phyloP scores from a whole-genome alignment of 768 basidiomycete genomes.

The Boletellus sp. region DNA sequence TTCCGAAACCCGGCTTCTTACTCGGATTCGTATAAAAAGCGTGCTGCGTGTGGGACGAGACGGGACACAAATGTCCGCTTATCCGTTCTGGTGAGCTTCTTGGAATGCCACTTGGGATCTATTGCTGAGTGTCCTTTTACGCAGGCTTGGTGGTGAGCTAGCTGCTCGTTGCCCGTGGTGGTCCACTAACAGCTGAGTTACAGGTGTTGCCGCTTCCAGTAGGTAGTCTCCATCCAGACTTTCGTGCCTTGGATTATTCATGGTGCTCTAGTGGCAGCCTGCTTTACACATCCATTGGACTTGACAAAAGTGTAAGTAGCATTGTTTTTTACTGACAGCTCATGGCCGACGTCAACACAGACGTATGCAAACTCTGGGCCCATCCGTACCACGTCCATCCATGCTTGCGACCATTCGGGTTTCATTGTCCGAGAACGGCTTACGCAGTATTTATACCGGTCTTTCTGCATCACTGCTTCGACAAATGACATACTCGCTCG shows the following conservation, averaged over 20 bases:
- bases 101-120: neutral
- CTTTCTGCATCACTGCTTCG: constrained; percentile 79
- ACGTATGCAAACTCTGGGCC: constrained; percentile 74
- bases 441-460: constrained; percentile 76
- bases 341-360: constrained; percentile 33
- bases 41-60: constrained; percentile 2
- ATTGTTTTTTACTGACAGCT: neutral
- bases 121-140: constrained; percentile 3
- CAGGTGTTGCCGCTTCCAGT: constrained; percentile 66
- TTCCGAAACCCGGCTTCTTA: constrained; percentile 1
- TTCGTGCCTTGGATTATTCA: constrained; percentile 1
- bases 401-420: constrained; percentile 60
- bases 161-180: neutral
- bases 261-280: constrained; percentile 62
- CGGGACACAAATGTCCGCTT: constrained; percentile 22
- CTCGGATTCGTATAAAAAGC: constrained; percentile 17
- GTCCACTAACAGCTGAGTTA: constrained; percentile 9
- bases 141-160: constrained; percentile 59
- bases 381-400: constrained; percentile 53
- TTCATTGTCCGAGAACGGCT: constrained; percentile 64
- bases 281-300: constrained; percentile 79
- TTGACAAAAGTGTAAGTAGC: constrained; percentile 74
- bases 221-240: constrained; percentile 22
- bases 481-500: constrained; percentile 90
- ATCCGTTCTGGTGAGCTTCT: constrained; percentile 32